Percentiles rank a stretch among this genome's conserved stretches.
Conservation (phyloP, 805 yeast species). For the Myxozyma monticola region DNA sequence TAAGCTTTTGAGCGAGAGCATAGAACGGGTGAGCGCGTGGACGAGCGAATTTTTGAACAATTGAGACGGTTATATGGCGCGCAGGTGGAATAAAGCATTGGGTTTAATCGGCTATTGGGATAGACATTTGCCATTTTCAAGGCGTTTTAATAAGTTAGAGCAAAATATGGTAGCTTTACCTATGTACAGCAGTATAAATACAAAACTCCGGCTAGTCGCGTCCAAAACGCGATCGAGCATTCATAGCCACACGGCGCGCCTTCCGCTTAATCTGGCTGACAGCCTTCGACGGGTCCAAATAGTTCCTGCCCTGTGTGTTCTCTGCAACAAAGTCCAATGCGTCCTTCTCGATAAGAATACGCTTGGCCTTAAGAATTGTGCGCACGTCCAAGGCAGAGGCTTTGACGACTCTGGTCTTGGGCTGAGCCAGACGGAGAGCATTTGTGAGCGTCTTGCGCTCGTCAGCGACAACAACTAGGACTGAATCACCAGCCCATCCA, state of each 20-base stretch:
- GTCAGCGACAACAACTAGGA: constrained; percentile 15
- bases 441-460: constrained; percentile 1
- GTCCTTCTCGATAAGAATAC: constrained; percentile 26
- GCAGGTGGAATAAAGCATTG: neutral
- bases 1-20: constrained; percentile 13
- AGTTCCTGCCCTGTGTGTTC: constrained; percentile 21
- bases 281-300: constrained; percentile 8
- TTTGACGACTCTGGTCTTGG: constrained; percentile 9
- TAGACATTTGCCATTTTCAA: neutral
- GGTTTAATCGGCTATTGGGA: neutral
- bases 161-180: too few relatives aligned
- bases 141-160: too few relatives aligned
- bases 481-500: constrained; percentile 7
- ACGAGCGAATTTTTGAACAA: neutral
- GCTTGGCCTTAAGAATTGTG: constrained; percentile 21
- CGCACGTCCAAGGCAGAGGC: constrained; percentile 25
- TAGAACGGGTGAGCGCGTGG: constrained; percentile 17
- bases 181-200: neutral
- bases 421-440: constrained; percentile 2
- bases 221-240: neutral
- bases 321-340: constrained; percentile 22
- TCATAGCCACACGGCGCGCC: constrained; percentile 7
- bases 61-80: neutral
- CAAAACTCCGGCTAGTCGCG: neutral
- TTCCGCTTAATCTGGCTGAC: constrained; percentile 19